phyloP scores from a whole-genome alignment of 2,329 filamentous ascomycete genomes.

The Neonectria neomacrospora region DNA sequence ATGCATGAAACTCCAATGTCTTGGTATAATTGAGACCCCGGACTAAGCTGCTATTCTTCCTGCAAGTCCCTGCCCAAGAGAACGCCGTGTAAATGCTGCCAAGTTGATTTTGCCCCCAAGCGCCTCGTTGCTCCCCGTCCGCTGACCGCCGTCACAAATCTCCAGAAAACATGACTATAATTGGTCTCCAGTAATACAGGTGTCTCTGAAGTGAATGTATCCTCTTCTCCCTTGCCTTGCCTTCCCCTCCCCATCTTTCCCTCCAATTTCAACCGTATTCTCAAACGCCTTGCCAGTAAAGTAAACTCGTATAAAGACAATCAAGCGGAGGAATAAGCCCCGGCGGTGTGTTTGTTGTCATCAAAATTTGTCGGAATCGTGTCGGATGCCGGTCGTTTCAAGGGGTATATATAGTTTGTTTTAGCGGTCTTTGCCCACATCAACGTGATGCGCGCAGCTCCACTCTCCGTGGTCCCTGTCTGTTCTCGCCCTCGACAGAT shows the following conservation, averaged over 20 bases:
- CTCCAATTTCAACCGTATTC: constrained; percentile 27
- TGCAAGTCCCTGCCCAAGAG: constrained; percentile 16
- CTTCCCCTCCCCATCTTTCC: constrained; percentile 15
- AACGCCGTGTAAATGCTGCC: constrained; percentile 24
- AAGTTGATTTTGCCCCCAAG: constrained; percentile 24
- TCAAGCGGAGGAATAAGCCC: constrained; percentile 20
- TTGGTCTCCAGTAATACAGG: constrained; percentile 35
- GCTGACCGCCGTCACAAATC: constrained; percentile 5
- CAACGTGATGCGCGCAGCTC: constrained; percentile 16
- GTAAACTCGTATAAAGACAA: constrained; percentile 20
- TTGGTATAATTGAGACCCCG: constrained; percentile 40
- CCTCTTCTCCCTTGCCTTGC: constrained; percentile 1
- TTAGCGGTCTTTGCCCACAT: constrained; percentile 21
- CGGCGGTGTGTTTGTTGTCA: constrained; percentile 16
- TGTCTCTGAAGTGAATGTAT: constrained; percentile 37
- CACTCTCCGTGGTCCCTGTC: constrained; percentile 6
- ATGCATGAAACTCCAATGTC: constrained; percentile 37
- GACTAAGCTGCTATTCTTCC: constrained; percentile 25
- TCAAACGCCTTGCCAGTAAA: constrained; percentile 39
- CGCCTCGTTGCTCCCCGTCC: constrained; percentile 10
- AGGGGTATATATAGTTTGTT: constrained; percentile 23
- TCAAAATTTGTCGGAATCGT: constrained; percentile 28
- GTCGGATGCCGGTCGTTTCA: constrained; percentile 29
- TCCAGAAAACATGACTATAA: constrained; percentile 11
- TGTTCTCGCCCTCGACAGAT: background rate